Evolutionary conservation across 1,284 basidiomycete genomes (phyloP), one percentile per base, ranked within the genome.

Genomic region (Cutaneotrichosporon cavernicola): DNA sequence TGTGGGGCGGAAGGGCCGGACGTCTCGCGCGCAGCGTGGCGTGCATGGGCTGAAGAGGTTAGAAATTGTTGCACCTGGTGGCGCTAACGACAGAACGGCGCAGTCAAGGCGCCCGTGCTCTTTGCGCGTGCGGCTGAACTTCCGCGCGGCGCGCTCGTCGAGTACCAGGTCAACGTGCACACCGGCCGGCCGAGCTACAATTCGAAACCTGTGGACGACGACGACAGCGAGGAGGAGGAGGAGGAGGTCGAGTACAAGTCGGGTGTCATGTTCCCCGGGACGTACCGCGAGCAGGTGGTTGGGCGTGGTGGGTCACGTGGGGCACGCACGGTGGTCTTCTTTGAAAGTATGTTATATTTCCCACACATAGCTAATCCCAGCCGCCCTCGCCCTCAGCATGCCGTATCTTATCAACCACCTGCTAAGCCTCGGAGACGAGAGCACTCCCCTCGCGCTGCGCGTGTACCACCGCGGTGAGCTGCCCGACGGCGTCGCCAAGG

Each of bases 121-220:
- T 89, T 90, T 70, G 79, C 89, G 0, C 85, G 84, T 10, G 87
- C 92, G 0, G 85, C 86, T 52, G 84, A 86, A 56, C 81, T 97
- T 13, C 94, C 94, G 0, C 90, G 89, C 71, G 85, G 83, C 58
- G 92, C 92, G 2, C 68, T 80, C 50, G 76, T 84, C 16, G 84
- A 85, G 70, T 84, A 81, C 72, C 84, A 85, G 70, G 74, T 81
- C 18, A 77, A 80, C 26, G 64, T 76, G 22, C 78, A 81, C 62
- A 81, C 80, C 1, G 80, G 79, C 14, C 67, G 75, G 30, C 51
- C 51, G 7, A 69, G 66, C 11, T 56, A 46, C 32, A 57, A 64
- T 11, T 55, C 32, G 21, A 6, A 40, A 2, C 60, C 66, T 38
- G 56, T 61, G 13, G 55, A 62, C 30, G 62, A 56, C 26, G 53